Evolutionary conservation across 176 grass and related monocot genomes (phyloP).

Genomic region (Zizania latifolia): DNA sequence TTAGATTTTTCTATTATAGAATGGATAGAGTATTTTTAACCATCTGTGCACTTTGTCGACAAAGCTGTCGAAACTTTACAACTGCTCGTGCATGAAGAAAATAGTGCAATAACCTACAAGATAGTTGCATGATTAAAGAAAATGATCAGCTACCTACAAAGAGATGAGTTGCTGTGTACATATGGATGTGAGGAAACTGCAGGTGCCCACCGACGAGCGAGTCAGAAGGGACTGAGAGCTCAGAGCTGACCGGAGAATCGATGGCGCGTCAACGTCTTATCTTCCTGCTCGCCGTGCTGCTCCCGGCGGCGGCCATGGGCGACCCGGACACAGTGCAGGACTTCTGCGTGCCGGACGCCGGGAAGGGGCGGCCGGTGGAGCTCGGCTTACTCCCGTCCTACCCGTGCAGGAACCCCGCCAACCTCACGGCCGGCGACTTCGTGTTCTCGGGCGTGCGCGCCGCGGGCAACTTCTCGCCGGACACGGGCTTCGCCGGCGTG

Average conservation of each 20-base stretch:
- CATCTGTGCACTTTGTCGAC: background rate
- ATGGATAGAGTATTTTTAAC: background rate
- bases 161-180: background rate
- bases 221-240: background rate
- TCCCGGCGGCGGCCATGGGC: conserved; percentile 5
- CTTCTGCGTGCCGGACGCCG: conserved; percentile 79
- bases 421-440: conserved; percentile 63
- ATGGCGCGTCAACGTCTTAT: conserved; percentile 19
- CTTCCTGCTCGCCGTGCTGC: conserved; percentile 28
- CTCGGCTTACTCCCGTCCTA: conserved; percentile 37
- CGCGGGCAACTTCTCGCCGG: conserved; percentile 52
- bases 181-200: background rate
- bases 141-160: background rate
- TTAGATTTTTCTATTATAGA: too few relatives aligned
- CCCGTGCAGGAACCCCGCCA: conserved; percentile 53
- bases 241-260: background rate
- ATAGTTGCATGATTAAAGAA: background rate
- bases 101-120: background rate
- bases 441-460: conserved; percentile 48
- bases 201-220: background rate
- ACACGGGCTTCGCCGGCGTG: conserved; percentile 61
- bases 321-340: conserved; percentile 66
- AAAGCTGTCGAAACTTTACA: background rate
- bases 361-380: conserved; percentile 24
- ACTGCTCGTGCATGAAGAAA: background rate